A percentile compares a stretch with the other conserved stretches of the same genome.
Conservation (phyloP, 176 grass and related monocot genomes). For the Oryza punctata region DNA sequence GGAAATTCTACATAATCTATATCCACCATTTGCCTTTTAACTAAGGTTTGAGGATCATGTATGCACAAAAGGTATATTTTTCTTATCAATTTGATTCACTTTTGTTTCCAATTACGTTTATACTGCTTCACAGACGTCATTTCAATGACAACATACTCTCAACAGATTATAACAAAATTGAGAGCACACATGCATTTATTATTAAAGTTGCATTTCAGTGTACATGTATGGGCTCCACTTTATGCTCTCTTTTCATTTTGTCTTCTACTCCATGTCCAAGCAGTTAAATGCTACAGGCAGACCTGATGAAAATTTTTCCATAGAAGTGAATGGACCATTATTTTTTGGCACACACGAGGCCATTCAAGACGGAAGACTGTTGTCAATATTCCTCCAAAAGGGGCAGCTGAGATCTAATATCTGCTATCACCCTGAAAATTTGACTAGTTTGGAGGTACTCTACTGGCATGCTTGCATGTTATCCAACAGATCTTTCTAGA, state of each 20-base stretch:
- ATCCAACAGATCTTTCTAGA: conserved; percentile 28
- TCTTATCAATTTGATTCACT: not conserved
- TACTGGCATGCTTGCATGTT: conserved; percentile 40
- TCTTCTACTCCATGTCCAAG: conserved; percentile 42
- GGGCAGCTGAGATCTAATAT: conserved; percentile 93
- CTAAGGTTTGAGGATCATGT: not conserved
- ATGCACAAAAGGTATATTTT: conserved; percentile 12
- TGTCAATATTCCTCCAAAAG: conserved; percentile 94
- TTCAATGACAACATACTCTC: conserved; percentile 7
- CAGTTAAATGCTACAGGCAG: conserved; percentile 93
- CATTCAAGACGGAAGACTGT: conserved; percentile 58
- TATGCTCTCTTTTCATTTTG: not conserved
- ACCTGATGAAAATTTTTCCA: conserved; percentile 89
- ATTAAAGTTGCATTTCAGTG: conserved; percentile 25
- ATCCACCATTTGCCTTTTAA: not conserved
- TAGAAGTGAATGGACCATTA: conserved; percentile 81
- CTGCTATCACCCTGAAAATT: conserved; percentile 82
- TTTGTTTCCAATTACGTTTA: not conserved
- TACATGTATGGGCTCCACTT: conserved; percentile 23
- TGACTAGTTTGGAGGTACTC: conserved; percentile 88
- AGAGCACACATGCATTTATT: conserved; percentile 4
- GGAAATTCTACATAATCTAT: conserved; percentile 11
- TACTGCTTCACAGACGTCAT: conserved; percentile 11
- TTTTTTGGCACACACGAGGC: conserved; percentile 61
- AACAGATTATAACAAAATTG: not conserved